Evolutionary conservation across 192 early-diverging fungal species (phyloP).

Genomic region (Mortierella hygrophila): DNA sequence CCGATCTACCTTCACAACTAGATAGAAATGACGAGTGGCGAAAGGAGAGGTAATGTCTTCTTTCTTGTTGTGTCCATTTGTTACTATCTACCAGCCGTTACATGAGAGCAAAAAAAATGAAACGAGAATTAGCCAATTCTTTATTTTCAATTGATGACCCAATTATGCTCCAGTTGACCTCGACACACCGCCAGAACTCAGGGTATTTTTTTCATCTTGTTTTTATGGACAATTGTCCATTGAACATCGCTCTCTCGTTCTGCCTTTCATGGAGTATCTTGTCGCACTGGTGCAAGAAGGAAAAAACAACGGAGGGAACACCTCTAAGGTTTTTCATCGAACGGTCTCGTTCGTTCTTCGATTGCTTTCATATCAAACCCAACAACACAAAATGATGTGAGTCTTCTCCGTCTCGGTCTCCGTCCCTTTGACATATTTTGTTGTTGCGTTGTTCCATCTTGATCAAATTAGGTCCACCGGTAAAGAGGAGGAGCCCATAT

Average conservation of each 20-base stretch:
- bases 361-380: not conserved
- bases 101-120: not conserved
- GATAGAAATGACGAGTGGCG: not conserved
- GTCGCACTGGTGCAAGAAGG: not conserved
- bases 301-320: not conserved
- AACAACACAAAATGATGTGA: not conserved
- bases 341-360: not conserved
- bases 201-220: not conserved
- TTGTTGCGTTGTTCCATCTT: not conserved
- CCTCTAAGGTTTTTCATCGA: not conserved
- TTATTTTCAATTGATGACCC: not conserved
- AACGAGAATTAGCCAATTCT: not conserved
- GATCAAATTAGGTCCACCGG: slow-evolving; percentile 4
- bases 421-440: not conserved
- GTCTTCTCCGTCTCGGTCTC: not conserved
- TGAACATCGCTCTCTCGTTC: not conserved
- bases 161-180: not conserved
- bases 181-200: not conserved
- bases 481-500: not conserved
- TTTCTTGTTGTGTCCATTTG: not conserved
- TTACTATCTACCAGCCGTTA: not conserved
- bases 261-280: not conserved
- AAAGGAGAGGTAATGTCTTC: not conserved
- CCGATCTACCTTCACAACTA: not conserved
- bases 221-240: not conserved